Evolutionary conservation across 2,329 filamentous ascomycete species (phyloP), one percentile per base, ranked within the genome.

Genomic region (Beauveria caledonica): DNA sequence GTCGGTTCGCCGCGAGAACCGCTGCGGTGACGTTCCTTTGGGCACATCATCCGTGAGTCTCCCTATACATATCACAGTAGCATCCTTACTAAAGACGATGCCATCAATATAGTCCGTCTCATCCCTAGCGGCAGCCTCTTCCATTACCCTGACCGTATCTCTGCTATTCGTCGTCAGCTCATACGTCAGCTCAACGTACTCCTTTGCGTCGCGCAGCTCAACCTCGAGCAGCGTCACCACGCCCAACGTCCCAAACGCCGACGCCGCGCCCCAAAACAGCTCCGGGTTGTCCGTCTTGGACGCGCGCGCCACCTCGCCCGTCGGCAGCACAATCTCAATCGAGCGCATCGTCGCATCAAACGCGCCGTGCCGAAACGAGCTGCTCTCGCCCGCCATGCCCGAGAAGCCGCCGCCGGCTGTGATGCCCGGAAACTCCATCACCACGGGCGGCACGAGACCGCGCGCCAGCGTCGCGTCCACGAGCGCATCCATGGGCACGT

Each of bases 391-490:
- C 8, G 85, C 82, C 0, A 83, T 86, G 1, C 86, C 86, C 49
- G 84, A 82, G 70, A 86, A 88, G 3, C 83, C 86, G 40, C 86
- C 86, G 25, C 86, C 86, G 6, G 82, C 83, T 1, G 86, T 89
- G 68, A 89, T 89, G n/a, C 84, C 86, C 2, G 85, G 86, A 61
- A 89, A 88, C 68, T 89, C 86, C 81, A 87, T 87, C 5, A 88
- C 85, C 0, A 89, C 84, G 0, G 83, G 81, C 0, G 86, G 85
- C 2, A 88, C 74, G 1, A 88, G 74, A 1, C 78, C 79, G 58
- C 81, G 71, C 21, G 74, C 71, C n/a, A 86, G 66, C 0, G 85
- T 83, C 3, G 80, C 81, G 58, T 79, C 77, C 13, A 87, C 80
- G 8, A 89, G 78, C 0, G 71, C 70, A 64, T 88, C 86, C 85